phyloP scores from a whole-genome alignment of 495 filamentous ascomycete species.

The Penicillium dipodomyicola region DNA sequence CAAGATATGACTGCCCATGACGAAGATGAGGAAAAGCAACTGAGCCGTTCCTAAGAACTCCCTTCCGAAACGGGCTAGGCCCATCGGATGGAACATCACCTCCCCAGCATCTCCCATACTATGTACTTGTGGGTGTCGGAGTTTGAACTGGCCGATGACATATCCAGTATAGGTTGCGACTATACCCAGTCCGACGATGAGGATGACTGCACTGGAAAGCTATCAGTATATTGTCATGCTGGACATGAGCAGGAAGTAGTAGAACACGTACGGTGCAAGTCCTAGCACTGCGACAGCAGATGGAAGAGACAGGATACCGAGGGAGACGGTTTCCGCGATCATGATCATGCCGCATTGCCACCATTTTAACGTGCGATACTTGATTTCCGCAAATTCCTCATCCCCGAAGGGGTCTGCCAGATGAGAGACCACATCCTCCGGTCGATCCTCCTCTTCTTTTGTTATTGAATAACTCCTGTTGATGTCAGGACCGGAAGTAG shows the following conservation, averaged over 20 bases:
- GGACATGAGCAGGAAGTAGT: background rate
- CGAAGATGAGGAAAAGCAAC: conserved; percentile 64
- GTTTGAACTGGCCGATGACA: conserved; percentile 30
- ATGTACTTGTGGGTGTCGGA: conserved; percentile 45
- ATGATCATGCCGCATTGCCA: conserved; percentile 47
- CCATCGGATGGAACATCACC: conserved; percentile 57
- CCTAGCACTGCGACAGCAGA: conserved; percentile 56
- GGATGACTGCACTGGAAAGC: conserved; percentile 36
- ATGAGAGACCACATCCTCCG: background rate
- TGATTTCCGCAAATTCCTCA: conserved; percentile 27
- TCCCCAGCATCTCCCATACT: conserved; percentile 66
- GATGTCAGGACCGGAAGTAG: background rate
- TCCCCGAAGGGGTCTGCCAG: conserved; percentile 28
- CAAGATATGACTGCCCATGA: conserved; percentile 68
- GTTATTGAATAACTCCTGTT: background rate
- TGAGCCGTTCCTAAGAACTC: conserved; percentile 60
- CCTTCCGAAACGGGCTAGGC: conserved; percentile 57
- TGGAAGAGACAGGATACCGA: conserved; percentile 61
- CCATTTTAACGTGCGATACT: conserved; percentile 37
- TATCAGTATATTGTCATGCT: background rate
- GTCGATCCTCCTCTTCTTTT: background rate
- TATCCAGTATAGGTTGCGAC: conserved; percentile 50
- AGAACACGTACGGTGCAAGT: conserved; percentile 41
- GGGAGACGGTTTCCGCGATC: conserved; percentile 63
- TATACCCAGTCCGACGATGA: conserved; percentile 56